phyloP scores from a whole-genome alignment of 148 eudicot genomes.

The Camellia sinensis region DNA sequence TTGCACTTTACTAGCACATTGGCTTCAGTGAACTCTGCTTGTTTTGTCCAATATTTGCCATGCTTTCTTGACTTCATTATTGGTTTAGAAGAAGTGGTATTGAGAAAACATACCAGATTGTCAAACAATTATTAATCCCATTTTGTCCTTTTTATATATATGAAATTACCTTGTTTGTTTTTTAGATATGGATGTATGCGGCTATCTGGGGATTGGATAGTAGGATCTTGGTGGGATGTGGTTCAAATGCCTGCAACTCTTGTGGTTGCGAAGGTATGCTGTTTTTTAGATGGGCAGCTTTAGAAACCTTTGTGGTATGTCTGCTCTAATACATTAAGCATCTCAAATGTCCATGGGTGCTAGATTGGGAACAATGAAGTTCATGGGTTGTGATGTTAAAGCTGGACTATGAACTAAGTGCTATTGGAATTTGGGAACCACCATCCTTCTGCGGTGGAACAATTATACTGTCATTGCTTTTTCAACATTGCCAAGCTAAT shows the following conservation, averaged over 20 bases:
- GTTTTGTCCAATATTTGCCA: not conserved
- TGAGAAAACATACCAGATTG: not conserved
- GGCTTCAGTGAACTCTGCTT: not conserved
- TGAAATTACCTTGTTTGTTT: constrained; percentile 51
- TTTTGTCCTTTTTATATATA: constrained; percentile 22
- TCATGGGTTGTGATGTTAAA: constrained; percentile 73
- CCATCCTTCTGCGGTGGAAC: constrained; percentile 34
- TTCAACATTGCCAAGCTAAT: constrained; percentile 23
- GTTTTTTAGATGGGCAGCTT: constrained; percentile 60
- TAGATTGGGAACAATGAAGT: constrained; percentile 66
- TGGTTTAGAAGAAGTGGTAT: constrained; percentile 12
- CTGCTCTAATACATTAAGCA: constrained; percentile 56
- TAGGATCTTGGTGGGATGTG: constrained; percentile 71
- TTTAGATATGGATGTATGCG: constrained; percentile 77
- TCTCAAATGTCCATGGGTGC: constrained; percentile 71
- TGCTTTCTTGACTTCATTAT: constrained; percentile 1
- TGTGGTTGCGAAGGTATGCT: constrained; percentile 72
- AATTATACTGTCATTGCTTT: constrained; percentile 20
- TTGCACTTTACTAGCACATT: not conserved
- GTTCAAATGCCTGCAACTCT: constrained; percentile 58
- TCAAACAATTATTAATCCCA: constrained; percentile 9
- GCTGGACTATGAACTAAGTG: constrained; percentile 73
- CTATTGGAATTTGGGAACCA: constrained; percentile 47
- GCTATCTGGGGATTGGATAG: constrained; percentile 68
- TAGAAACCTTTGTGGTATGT: constrained; percentile 45